Percentiles rank a stretch among this genome's conserved stretches.
Conservation (phyloP, 2,329 filamentous ascomycete species). For the Fusarium verticillioides region DNA sequence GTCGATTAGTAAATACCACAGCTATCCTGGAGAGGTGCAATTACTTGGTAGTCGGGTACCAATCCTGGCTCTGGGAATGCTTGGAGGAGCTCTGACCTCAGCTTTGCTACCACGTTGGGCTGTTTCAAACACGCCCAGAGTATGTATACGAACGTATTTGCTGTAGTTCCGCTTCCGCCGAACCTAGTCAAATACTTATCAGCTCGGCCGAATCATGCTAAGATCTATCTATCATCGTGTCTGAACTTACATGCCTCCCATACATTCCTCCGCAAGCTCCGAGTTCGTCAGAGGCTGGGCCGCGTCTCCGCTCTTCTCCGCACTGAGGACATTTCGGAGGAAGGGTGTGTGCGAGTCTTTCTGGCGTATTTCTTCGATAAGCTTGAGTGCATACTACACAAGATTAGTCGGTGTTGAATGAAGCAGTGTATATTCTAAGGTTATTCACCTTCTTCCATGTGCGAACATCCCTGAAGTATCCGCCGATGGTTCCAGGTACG, state of each 20-base stretch:
- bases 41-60: background rate
- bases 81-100: background rate
- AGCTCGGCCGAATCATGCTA: background rate
- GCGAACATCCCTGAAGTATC: background rate
- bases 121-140: background rate
- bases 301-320: background rate
- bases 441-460: background rate
- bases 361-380: background rate
- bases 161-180: background rate
- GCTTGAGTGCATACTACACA: background rate
- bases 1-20: too few species aligned
- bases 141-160: background rate
- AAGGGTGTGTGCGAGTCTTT: background rate
- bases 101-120: background rate
- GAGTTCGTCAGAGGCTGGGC: background rate
- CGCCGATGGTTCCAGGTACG: background rate
- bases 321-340: background rate
- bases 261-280: background rate
- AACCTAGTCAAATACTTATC: background rate
- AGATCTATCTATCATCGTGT: background rate
- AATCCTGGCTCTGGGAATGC: background rate
- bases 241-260: background rate
- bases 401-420: background rate
- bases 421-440: background rate
- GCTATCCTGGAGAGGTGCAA: background rate